Evolutionary conservation across 306 rosid species (phyloP), one percentile per base, ranked within the genome.

Genomic region (Vigna unguiculata): DNA sequence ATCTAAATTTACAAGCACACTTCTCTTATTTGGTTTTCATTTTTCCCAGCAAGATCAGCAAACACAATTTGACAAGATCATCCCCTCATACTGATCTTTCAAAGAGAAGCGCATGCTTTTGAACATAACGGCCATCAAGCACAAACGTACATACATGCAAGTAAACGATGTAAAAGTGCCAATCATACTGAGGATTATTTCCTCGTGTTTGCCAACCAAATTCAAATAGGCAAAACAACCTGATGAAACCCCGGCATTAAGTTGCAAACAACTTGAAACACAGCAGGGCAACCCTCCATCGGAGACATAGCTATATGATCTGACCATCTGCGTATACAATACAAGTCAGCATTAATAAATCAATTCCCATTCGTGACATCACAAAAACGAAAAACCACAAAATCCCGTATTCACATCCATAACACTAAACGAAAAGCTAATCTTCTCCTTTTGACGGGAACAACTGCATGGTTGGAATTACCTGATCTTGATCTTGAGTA

Each of bases 181-280:
- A 51, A 75, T 57, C 60, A 59, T 54, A 58, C 71, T 69, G 13
- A 53, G 77, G 57, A 71, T 32, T 36, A 66, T 59, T 45, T 76
- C 68, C 63, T 57, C 49, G 45, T 59, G 71, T 75, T 62, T 4
- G 21, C 32, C 10, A 76, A 22, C 55, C 17, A 76, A 53, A 83
- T 54, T 64, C 68, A 82, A 6, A 70, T 49, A 67, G 61, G 75
- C 36, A 78, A 58, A 71, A 75, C 52, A 84, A 93, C 98, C 98
- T 93, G 93, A 57, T 93, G 94, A 76, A 80, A 81, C 61, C 98
- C 98, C 17, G 98, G 96, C 54, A 84, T 83, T 43, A 93, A 80
- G 86, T 82, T 86, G 83, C 94, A 93, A 83, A 87, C 72, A 82
- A 87, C 98, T 84, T 93, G 98, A 87, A 93, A 90, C 14, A 86